Conservation (phyloP, 2,329 filamentous ascomycete species). For the Plectosphaerella sp. region DNA sequence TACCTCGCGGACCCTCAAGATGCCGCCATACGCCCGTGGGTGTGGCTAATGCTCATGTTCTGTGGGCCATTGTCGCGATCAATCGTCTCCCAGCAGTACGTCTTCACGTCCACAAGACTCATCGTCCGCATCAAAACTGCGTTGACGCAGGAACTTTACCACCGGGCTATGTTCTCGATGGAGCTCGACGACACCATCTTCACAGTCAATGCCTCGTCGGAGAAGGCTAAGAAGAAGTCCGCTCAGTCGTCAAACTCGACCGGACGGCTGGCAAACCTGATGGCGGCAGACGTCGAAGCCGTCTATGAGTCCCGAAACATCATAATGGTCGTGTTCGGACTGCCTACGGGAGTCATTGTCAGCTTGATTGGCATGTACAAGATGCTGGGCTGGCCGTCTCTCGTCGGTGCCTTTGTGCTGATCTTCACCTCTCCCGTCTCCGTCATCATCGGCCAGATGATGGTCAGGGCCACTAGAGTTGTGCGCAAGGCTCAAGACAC, state of each 20-base stretch:
- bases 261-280: constrained; percentile 50
- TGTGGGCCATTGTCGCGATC: constrained; percentile 44
- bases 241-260: constrained; percentile 33
- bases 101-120: constrained; percentile 53
- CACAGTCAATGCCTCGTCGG: constrained; percentile 12
- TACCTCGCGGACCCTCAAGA: constrained; percentile 43
- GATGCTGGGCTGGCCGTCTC: constrained; percentile 50
- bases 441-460: constrained; percentile 40
- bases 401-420: constrained; percentile 47
- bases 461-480: constrained; percentile 43
- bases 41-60: constrained; percentile 52
- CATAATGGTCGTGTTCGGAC: constrained; percentile 38
- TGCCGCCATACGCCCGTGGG: constrained; percentile 41
- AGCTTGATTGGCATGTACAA: constrained; percentile 48
- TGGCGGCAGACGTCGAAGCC: constrained; percentile 55
- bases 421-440: constrained; percentile 45
- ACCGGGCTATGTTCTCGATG: constrained; percentile 50
- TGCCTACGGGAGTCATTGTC: constrained; percentile 41
- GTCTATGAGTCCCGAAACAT: constrained; percentile 48
- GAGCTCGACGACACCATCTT: constrained; percentile 52
- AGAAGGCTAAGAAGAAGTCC: constrained; percentile 20
- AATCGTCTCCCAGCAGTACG: constrained; percentile 50
- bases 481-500: constrained; percentile 52
- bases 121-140: constrained; percentile 52
- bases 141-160: constrained; percentile 55